Conservation (phyloP, 148 eudicot genomes). For the Heliamphora exappendiculata region DNA sequence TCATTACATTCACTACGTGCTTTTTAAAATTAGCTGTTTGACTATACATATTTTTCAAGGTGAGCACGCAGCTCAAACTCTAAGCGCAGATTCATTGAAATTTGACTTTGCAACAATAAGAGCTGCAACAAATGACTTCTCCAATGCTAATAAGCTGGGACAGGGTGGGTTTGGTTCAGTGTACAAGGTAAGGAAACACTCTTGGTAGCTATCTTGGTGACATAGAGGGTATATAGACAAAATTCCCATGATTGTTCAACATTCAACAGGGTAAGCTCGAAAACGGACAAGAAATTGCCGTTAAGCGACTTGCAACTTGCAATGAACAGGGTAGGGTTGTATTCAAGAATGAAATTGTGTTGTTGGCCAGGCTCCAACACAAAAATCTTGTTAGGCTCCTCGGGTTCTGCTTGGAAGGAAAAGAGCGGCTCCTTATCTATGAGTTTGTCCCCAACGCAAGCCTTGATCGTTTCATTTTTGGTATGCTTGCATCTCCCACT, state of each 20-base stretch:
- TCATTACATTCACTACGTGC: background rate
- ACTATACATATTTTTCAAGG: background rate
- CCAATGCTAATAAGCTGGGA: slow-evolving; percentile 8
- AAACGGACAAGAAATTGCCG: slow-evolving; percentile 35
- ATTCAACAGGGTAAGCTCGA: slow-evolving; percentile 27
- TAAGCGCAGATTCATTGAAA: background rate
- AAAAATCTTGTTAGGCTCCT: slow-evolving; percentile 33
- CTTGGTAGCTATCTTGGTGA: no score
- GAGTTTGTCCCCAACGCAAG: slow-evolving; percentile 38
- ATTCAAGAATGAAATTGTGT: slow-evolving; percentile 33
- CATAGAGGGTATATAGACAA: no score
- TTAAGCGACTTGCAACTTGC: slow-evolving; percentile 26
- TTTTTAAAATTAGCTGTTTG: background rate
- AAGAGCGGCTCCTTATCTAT: slow-evolving; percentile 32
- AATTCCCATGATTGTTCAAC: background rate
- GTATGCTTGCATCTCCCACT: slow-evolving; percentile 5
- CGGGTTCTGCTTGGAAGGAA: slow-evolving; percentile 30
- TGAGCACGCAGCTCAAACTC: background rate
- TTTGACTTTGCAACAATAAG: background rate
- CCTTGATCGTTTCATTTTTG: slow-evolving; percentile 23
- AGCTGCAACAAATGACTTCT: slow-evolving; percentile 9
- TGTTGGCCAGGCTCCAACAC: slow-evolving; percentile 39
- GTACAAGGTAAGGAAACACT: background rate
- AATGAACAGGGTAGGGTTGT: slow-evolving; percentile 30
- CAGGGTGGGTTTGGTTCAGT: slow-evolving; percentile 9